Conservation (phyloP, 78 protist species). For the Chrysochromulina parva region DNA sequence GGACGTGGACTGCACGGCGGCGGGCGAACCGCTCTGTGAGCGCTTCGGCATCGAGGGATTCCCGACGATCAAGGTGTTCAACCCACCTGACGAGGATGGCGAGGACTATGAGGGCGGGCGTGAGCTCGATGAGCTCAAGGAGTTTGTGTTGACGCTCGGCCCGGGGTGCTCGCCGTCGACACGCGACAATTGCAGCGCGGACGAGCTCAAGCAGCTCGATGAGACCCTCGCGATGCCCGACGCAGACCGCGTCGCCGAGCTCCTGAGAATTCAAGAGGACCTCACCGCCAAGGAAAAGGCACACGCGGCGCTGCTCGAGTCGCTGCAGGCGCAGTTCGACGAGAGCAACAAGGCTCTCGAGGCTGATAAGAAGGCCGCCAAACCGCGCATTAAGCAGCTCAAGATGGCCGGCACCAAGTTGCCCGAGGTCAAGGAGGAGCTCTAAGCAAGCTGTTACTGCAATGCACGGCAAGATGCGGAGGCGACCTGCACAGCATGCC, state of each 20-base stretch:
- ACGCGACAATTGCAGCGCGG: neutral
- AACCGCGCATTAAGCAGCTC: neutral
- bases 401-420: neutral
- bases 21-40: constrained; percentile 16
- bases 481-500: too few species aligned
- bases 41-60: constrained; percentile 22
- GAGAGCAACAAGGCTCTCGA: neutral
- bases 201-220: neutral
- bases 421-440: neutral
- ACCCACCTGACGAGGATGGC: neutral
- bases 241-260: neutral
- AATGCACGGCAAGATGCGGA: too few species aligned
- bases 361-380: neutral
- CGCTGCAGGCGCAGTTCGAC: neutral
- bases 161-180: neutral
- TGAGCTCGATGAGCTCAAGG: neutral
- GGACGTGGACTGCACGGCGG: constrained; percentile 31
- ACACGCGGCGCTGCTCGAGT: constrained; percentile 19
- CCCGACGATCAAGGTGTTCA: constrained; percentile 27
- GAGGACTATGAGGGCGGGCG: constrained; percentile 41
- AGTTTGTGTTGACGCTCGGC: neutral
- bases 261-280: neutral
- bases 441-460: neutral
- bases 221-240: neutral
- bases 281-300: neutral